These are phyloP conservation scores for Meyerozyma guilliermondii DNA, from an alignment of 1,139 yeast species.

Conservation along the genomic window DNA sequence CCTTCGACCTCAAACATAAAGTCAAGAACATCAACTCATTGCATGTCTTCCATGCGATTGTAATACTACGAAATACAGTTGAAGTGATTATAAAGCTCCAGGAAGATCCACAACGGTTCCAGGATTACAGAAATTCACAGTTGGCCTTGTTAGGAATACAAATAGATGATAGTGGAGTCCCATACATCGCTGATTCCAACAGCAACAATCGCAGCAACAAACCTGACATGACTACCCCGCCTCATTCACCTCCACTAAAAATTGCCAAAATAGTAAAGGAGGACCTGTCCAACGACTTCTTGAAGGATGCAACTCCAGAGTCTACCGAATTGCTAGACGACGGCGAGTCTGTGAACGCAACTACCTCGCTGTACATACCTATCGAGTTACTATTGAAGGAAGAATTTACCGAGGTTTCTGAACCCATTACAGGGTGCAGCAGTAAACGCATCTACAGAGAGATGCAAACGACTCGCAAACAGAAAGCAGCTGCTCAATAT, in stretches of 20 bases:
- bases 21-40: slow-evolving; percentile 30
- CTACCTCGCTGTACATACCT: slow-evolving; percentile 15
- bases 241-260: slow-evolving; percentile 19
- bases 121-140: slow-evolving; percentile 22
- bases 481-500: slow-evolving; percentile 13
- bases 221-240: slow-evolving; percentile 10
- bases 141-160: slow-evolving; percentile 22
- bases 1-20: slow-evolving; percentile 26
- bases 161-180: slow-evolving; percentile 6
- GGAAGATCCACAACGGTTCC: slow-evolving; percentile 18
- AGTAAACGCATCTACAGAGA: slow-evolving; percentile 16
- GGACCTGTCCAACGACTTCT: slow-evolving; percentile 3
- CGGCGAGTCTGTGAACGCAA: slow-evolving; percentile 2
- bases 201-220: slow-evolving; percentile 1
- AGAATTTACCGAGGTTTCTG: slow-evolving; percentile 10
- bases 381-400: slow-evolving; percentile 19
- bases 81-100: slow-evolving; percentile 32
- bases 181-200: slow-evolving; percentile 1
- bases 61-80: slow-evolving; percentile 26
- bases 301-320: slow-evolving; percentile 10
- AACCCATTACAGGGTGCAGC: slow-evolving; percentile 15
- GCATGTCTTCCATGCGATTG: slow-evolving; percentile 34
- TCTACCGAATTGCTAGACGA: slow-evolving; percentile 3
- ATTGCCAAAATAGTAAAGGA: slow-evolving; percentile 10
- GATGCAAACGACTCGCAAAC: slow-evolving; percentile 9